Conservation (phyloP, 2,329 filamentous ascomycete genomes). For the Ramularia collo-cygni region DNA sequence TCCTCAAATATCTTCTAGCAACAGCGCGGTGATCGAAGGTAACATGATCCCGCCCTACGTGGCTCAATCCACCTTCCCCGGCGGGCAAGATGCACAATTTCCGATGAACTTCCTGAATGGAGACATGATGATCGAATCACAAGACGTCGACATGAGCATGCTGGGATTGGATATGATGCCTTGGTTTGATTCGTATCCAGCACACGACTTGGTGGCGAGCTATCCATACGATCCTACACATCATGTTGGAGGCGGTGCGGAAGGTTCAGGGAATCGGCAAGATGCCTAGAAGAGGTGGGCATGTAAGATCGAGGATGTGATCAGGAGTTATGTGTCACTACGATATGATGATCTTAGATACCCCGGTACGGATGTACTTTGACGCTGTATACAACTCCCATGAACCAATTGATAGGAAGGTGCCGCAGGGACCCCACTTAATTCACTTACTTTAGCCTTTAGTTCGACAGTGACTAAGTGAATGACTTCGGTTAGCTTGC, state of each 20-base stretch:
- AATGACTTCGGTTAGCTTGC: too few relatives aligned
- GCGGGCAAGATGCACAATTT: constrained; percentile 4
- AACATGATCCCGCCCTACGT: constrained; percentile 15
- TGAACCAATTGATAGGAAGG: too few relatives aligned
- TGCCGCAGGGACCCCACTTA: too few relatives aligned
- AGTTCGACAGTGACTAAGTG: too few relatives aligned
- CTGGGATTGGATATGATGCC: constrained; percentile 59
- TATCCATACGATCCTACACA: constrained; percentile 13
- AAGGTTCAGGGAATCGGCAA: constrained; percentile 5
- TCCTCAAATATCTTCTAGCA: constrained; percentile 6
- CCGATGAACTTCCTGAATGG: constrained; percentile 28
- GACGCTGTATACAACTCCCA: too few relatives aligned
- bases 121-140: constrained; percentile 65
- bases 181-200: constrained; percentile 67
- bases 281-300: neutral
- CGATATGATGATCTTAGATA: too few relatives aligned
- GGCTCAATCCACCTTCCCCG: neutral
- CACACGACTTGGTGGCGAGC: constrained; percentile 20
- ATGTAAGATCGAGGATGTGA: too few relatives aligned
- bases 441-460: too few relatives aligned
- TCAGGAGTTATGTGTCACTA: too few relatives aligned
- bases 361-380: too few relatives aligned
- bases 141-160: constrained; percentile 67
- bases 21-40: constrained; percentile 18
- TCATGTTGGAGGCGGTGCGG: constrained; percentile 5